phyloP scores from a whole-genome alignment of 2,329 filamentous ascomycete species.

The Pseudogymnoascus sp. region DNA sequence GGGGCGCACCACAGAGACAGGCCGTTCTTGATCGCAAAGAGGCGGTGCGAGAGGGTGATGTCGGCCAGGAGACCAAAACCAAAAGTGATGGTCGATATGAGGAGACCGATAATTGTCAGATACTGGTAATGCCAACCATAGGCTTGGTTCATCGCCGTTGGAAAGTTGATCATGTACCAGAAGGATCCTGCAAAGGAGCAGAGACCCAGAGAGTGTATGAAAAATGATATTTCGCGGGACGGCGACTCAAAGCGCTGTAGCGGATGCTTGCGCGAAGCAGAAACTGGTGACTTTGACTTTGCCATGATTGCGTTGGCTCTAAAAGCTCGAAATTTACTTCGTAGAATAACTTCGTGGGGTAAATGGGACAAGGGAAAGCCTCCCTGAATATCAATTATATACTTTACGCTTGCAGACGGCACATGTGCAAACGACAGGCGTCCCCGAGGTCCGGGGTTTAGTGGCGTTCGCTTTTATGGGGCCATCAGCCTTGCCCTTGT shows the following conservation, averaged over 20 bases:
- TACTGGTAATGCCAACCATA: constrained; percentile 66
- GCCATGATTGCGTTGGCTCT: constrained; percentile 16
- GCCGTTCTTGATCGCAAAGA: constrained; percentile 61
- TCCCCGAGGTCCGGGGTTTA: background rate
- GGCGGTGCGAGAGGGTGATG: constrained; percentile 45
- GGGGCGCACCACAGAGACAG: constrained; percentile 59
- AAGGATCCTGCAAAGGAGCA: constrained; percentile 48
- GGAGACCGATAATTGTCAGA: constrained; percentile 65
- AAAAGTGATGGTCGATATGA: constrained; percentile 55
- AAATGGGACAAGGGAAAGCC: background rate
- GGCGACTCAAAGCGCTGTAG: constrained; percentile 61
- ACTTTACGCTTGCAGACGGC: background rate
- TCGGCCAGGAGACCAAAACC: constrained; percentile 55
- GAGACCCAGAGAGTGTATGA: constrained; percentile 51
- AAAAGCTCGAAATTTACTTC: background rate
- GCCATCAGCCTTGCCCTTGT: constrained; percentile 1
- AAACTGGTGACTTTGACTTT: constrained; percentile 13
- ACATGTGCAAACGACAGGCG: constrained; percentile 8
- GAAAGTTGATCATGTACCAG: constrained; percentile 42
- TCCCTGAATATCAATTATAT: background rate
- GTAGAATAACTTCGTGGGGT: background rate
- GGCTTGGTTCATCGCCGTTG: constrained; percentile 45
- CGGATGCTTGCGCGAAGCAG: constrained; percentile 38
- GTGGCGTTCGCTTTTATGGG: background rate
- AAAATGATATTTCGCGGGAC: constrained; percentile 53